Evolutionary conservation across 306 rosid species (phyloP), one percentile per base, ranked within the genome.

Genomic region (Cucurbita maxima): DNA sequence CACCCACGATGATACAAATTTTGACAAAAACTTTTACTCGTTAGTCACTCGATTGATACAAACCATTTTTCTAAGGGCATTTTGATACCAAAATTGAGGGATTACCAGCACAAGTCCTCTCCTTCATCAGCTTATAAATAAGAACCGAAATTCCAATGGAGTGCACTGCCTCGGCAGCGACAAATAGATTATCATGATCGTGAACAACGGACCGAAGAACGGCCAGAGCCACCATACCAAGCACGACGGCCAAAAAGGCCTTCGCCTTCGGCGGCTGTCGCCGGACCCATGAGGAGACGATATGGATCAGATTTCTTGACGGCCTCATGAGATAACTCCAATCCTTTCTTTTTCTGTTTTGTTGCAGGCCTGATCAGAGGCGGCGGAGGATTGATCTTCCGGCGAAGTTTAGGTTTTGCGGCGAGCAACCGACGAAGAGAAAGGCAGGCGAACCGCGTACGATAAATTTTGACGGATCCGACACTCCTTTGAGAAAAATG

Each of bases 111-210:
- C 97, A 92, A 15, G 97, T 89, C 86, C 77, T 89, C 86, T 92
- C 96, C 84, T 92, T 92, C 79, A 78, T 88, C 79, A 92, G 96
- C 85, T 92, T 92, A 75, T 88, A 92, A 80, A 92, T 92, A 64
- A 92, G 96, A 30, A 92, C 89, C 15, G 85, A 84, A 59, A 92
- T 92, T 76, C 97, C 97, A 13, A 83, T 76, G 58, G 97, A 89
- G 81, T 92, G 97, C 5, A 92, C 96, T 18, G 95, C 95, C 85
- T 92, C 97, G 5, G 97, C 92, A 15, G 95, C 97, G 22, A 89
- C 96, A 62, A 92, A 92, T 58, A 92, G 96, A 77, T 89, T 92
- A 66, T 92, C 97, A 76, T 92, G 97, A 66, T 92, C 96, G 81
- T 86, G 96, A 48, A 92, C 97, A 38, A 92, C 79, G 83, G 76